Evolutionary conservation across 352 stramenopile species (phyloP).

Genomic region (Thalassiosira mediterranea): DNA sequence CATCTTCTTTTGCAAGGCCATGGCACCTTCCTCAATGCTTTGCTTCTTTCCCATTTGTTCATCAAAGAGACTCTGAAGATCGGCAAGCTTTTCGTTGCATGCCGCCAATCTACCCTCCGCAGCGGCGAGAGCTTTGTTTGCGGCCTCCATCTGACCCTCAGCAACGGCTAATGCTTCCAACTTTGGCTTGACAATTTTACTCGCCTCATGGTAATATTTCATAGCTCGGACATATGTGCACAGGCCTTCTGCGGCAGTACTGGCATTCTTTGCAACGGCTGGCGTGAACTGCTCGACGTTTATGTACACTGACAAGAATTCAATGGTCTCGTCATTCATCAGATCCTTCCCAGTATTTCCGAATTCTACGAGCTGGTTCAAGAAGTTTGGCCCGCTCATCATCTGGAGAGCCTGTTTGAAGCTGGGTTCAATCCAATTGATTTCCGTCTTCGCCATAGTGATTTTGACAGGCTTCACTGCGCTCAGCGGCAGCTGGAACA

Average conservation of each 20-base stretch:
- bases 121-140: conserved; percentile 93
- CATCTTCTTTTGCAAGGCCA: conserved; percentile 95
- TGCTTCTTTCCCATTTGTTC: conserved; percentile 94
- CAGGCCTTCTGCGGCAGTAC: conserved; percentile 93
- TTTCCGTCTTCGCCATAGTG: conserved; percentile 95
- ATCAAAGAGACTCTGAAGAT: conserved; percentile 96
- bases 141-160: conserved; percentile 95
- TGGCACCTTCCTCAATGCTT: conserved; percentile 95
- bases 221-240: conserved; percentile 98
- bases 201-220: conserved; percentile 98
- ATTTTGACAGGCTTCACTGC: conserved; percentile 92
- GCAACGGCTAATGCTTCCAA: conserved; percentile 95
- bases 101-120: conserved; percentile 91
- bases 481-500: conserved; percentile 93
- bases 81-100: conserved; percentile 93
- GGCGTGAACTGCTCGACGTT: conserved; percentile 96
- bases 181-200: conserved; percentile 98
- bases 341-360: conserved; percentile 94
- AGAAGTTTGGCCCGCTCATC: conserved; percentile 96
- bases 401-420: conserved; percentile 95
- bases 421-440: conserved; percentile 96
- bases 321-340: conserved; percentile 99
- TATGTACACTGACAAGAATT: conserved; percentile 96
- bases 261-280: conserved; percentile 96
- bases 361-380: conserved; percentile 96